A percentile compares a stretch with the other conserved stretches of the same genome.
These are phyloP conservation scores for Irpex sp. DNA, from an alignment of 1,284 basidiomycete genomes.

Conservation along the genomic window DNA sequence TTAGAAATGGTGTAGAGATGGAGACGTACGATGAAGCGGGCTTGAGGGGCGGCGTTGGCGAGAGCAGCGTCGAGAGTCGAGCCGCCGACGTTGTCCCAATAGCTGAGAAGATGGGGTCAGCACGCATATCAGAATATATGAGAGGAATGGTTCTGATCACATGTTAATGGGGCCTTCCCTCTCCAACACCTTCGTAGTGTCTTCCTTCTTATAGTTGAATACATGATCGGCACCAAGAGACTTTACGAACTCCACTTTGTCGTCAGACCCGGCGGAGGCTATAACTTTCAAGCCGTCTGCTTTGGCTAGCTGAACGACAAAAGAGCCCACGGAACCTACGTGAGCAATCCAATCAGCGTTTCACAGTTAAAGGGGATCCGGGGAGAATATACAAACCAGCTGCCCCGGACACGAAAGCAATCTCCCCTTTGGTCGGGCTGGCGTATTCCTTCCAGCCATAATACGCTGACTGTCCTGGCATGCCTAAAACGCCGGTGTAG, in stretches of 20 bases:
- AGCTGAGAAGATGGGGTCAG: background rate
- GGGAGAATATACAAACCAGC: constrained; percentile 3
- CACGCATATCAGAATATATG: too few relatives aligned
- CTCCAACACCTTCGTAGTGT: background rate
- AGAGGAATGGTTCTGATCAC: too few relatives aligned
- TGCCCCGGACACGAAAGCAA: constrained; percentile 9
- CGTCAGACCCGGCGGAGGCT: constrained; percentile 66
- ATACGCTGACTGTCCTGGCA: constrained; percentile 20
- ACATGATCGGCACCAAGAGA: background rate
- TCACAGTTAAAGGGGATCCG: background rate
- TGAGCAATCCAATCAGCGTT: too few relatives aligned
- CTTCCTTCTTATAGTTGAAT: background rate
- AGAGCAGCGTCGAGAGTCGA: background rate
- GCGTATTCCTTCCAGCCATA: constrained; percentile 17
- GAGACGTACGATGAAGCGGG: background rate
- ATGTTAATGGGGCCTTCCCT: background rate
- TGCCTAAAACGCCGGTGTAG: constrained; percentile 29
- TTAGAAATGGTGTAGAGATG: background rate
- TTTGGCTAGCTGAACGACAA: constrained; percentile 12
- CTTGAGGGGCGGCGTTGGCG: background rate
- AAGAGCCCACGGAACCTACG: constrained; percentile 10
- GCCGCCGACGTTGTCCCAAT: background rate
- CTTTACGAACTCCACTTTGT: constrained; percentile 30
- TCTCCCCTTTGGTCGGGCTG: constrained; percentile 6
- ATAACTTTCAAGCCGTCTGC: constrained; percentile 48